phyloP scores from a whole-genome alignment of 768 basidiomycete genomes.

The Tylopilus sp. region DNA sequence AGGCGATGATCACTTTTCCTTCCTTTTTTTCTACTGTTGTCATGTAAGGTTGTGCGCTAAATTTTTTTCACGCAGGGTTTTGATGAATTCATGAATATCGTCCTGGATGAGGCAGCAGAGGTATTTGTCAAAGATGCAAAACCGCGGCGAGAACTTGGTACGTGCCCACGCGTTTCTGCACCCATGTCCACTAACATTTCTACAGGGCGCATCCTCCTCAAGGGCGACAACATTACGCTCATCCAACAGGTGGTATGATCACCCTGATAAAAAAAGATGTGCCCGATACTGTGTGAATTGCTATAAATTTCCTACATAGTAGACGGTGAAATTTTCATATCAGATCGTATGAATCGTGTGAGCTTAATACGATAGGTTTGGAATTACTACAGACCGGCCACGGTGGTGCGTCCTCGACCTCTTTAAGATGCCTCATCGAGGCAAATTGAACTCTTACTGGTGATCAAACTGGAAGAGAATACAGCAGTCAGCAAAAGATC shows the following conservation, averaged over 20 bases:
- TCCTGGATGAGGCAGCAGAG: constrained; percentile 91
- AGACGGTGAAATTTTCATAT: constrained; percentile 2
- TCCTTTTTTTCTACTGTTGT: not conserved
- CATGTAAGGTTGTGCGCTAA: constrained; percentile 21
- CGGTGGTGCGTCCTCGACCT: too few relatives aligned
- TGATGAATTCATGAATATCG: constrained; percentile 99
- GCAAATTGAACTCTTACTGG: too few relatives aligned
- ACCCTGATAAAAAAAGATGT: constrained; percentile 11
- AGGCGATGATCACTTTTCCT: constrained; percentile 29
- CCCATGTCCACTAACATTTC: not conserved
- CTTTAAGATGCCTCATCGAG: too few relatives aligned
- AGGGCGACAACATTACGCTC: constrained; percentile 98
- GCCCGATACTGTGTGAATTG: constrained; percentile 2
- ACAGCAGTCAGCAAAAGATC: too few relatives aligned
- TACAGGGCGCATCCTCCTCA: constrained; percentile 89
- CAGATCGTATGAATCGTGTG: too few relatives aligned
- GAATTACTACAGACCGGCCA: too few relatives aligned
- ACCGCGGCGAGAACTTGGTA: constrained; percentile 81
- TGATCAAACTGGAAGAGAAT: too few relatives aligned
- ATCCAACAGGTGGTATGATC: constrained; percentile 66
- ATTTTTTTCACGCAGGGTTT: constrained; percentile 65
- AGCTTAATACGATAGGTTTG: too few relatives aligned
- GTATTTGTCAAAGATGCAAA: constrained; percentile 88
- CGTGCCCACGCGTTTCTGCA: constrained; percentile 21
- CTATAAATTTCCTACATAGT: constrained; percentile 21